Evolutionary conservation across 2,329 filamentous ascomycete species (phyloP).

Genomic region (Periconia sp.): DNA sequence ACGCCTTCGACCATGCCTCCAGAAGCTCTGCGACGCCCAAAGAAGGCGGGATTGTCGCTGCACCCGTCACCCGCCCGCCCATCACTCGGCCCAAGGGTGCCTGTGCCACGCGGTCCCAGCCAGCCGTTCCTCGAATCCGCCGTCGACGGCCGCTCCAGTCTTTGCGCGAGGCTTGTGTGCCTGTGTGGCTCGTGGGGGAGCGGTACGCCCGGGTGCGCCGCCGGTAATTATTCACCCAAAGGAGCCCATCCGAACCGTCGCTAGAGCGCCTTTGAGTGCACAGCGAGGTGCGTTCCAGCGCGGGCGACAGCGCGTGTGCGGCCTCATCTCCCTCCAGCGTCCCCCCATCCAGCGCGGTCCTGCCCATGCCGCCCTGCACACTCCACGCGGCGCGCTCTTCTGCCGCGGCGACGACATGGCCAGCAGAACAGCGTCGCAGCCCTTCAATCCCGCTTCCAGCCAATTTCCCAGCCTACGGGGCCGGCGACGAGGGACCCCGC

Average conservation of each 20-base stretch:
- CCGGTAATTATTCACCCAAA: constrained; percentile 35
- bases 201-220: constrained; percentile 14
- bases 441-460: constrained; percentile 25
- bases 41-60: constrained; percentile 41
- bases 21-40: constrained; percentile 31
- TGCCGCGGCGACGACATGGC: no score
- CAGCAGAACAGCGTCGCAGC: constrained; percentile 14
- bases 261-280: constrained; percentile 23
- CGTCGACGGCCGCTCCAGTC: constrained; percentile 23
- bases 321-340: constrained; percentile 22
- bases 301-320: constrained; percentile 21
- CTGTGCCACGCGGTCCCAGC: constrained; percentile 35
- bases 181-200: constrained; percentile 16
- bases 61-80: constrained; percentile 34
- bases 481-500: constrained; percentile 32
- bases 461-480: constrained; percentile 35
- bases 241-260: constrained; percentile 10
- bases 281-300: constrained; percentile 22
- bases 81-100: constrained; percentile 14
- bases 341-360: constrained; percentile 8
- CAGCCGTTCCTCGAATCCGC: constrained; percentile 40
- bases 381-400: constrained; percentile 27
- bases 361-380: constrained; percentile 22
- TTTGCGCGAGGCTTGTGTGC: constrained; percentile 29
- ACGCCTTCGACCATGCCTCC: constrained; percentile 32